Percentiles rank a stretch among this genome's conserved stretches.
Evolutionary conservation across 371 early-diverging fungal species (phyloP).

Genomic region (Thermomucor indicae-seudaticae): DNA sequence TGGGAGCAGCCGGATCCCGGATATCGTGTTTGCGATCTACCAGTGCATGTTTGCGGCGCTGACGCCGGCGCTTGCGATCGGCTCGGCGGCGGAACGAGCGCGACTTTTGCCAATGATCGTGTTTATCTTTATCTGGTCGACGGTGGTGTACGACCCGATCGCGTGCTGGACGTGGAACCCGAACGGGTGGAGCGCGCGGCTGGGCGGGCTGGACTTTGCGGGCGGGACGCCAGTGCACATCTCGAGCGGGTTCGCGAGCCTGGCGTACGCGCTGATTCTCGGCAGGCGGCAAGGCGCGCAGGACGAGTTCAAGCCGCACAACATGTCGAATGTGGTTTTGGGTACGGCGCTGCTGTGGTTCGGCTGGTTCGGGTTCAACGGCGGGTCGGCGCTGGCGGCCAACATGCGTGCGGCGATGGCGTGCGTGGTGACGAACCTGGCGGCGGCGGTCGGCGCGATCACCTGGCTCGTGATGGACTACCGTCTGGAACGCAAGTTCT

Average conservation of each 20-base stretch:
- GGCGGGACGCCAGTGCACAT: slow-evolving; percentile 94
- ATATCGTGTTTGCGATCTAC: slow-evolving; percentile 52
- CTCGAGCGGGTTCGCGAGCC: slow-evolving; percentile 83
- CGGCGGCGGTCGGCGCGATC: slow-evolving; percentile 80
- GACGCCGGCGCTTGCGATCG: slow-evolving; percentile 90
- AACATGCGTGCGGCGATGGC: slow-evolving; percentile 86
- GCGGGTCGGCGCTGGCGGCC: slow-evolving; percentile 80
- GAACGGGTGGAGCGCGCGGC: slow-evolving; percentile 74
- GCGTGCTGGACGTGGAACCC: slow-evolving; percentile 94
- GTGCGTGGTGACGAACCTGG: slow-evolving; percentile 77
- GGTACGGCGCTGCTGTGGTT: slow-evolving; percentile 89
- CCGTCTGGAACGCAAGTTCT: slow-evolving; percentile 70
- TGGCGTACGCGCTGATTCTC: slow-evolving; percentile 79
- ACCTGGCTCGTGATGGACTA: slow-evolving; percentile 85
- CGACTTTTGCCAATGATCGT: slow-evolving; percentile 82
- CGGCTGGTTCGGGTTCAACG: slow-evolving; percentile 85
- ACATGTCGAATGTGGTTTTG: slow-evolving; percentile 84
- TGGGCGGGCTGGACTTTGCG: slow-evolving; percentile 81
- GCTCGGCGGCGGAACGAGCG: slow-evolving; percentile 86
- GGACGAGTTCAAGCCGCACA: slow-evolving; percentile 79
- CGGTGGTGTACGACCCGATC: slow-evolving; percentile 82
- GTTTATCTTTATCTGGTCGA: slow-evolving; percentile 92
- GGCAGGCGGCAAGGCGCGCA: slow-evolving; percentile 71
- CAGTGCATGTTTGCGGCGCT: slow-evolving; percentile 85
- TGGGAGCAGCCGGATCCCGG: slow-evolving; percentile 60